These are phyloP conservation scores for Cylindrotheca fusiformis DNA, from an alignment of 108 stramenopile species.

Conservation along the genomic window DNA sequence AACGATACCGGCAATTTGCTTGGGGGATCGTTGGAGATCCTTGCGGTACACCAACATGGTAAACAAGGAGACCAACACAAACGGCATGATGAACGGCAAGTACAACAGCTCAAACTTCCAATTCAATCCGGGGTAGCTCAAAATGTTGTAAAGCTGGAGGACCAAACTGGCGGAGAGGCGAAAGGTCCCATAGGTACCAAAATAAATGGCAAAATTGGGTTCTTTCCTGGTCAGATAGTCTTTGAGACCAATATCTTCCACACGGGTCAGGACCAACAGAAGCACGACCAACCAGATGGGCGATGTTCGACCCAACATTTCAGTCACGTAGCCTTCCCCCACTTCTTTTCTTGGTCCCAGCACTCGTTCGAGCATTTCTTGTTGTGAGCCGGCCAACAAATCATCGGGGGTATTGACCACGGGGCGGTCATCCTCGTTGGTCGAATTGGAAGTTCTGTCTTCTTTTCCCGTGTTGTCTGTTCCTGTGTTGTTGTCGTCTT, in stretches of 20 bases:
- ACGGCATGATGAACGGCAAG: too few species aligned
- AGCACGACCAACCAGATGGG: slow-evolving; percentile 51
- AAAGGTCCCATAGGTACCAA: too few species aligned
- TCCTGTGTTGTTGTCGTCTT: slow-evolving; percentile 2
- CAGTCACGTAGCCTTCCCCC: slow-evolving; percentile 46
- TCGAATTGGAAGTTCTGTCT: not conserved
- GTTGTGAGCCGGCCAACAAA: too few species aligned
- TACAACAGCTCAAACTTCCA: slow-evolving; percentile 65
- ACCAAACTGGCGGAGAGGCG: too few species aligned
- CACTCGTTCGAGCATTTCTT: slow-evolving; percentile 34
- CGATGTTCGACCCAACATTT: slow-evolving; percentile 42
- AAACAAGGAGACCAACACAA: slow-evolving; percentile 55
- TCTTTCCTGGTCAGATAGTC: too few species aligned
- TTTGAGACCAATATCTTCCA: slow-evolving; percentile 48
- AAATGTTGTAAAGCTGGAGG: too few species aligned
- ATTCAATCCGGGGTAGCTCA: too few species aligned
- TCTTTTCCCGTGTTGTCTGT: slow-evolving; percentile 8
- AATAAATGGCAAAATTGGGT: too few species aligned
- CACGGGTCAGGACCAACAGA: slow-evolving; percentile 48
- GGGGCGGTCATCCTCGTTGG: slow-evolving; percentile 5
- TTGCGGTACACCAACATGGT: slow-evolving; percentile 42
- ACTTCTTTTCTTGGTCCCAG: too few species aligned
- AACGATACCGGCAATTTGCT: slow-evolving; percentile 56
- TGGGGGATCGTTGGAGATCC: too few species aligned
- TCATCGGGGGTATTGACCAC: too few species aligned